phyloP scores from a whole-genome alignment of 768 basidiomycete species.

The Mycena metata region DNA sequence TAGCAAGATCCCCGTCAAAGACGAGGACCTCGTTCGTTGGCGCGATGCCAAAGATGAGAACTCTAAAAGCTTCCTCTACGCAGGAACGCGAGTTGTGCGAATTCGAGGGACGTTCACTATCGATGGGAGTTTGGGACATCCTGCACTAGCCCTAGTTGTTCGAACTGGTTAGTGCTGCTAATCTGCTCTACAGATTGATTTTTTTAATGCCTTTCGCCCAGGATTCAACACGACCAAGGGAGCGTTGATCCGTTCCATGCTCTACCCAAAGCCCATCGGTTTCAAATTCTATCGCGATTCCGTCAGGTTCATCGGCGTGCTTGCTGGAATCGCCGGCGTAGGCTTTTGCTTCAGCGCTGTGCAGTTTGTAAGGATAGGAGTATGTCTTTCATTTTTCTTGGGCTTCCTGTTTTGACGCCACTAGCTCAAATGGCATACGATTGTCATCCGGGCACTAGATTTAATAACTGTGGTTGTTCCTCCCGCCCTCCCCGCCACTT shows the following conservation, averaged over 20 bases:
- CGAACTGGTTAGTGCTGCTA: conserved; percentile 74
- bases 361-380: conserved; percentile 92
- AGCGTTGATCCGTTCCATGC: conserved; percentile 94
- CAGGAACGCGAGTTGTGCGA: conserved; percentile 92
- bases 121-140: conserved; percentile 65
- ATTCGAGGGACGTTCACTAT: conserved; percentile 74
- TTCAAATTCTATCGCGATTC: conserved; percentile 99
- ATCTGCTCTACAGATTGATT: not conserved
- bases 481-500: conserved; percentile 95
- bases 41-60: conserved; percentile 77
- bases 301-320: conserved; percentile 89
- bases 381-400: conserved; percentile 53
- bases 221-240: conserved; percentile 99
- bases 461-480: conserved; percentile 98
- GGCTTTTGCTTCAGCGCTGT: conserved; percentile 94
- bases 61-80: conserved; percentile 88
- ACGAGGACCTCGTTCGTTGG: conserved; percentile 82
- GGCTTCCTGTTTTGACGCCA: conserved; percentile 14
- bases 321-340: conserved; percentile 90
- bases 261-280: conserved; percentile 98
- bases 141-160: conserved; percentile 86
- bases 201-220: conserved; percentile 42
- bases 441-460: conserved; percentile 92
- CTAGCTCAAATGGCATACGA: conserved; percentile 91
- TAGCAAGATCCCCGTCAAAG: conserved; percentile 88